phyloP scores from a whole-genome alignment of 1,139 yeast genomes.

The Eremothecium gossypii region DNA sequence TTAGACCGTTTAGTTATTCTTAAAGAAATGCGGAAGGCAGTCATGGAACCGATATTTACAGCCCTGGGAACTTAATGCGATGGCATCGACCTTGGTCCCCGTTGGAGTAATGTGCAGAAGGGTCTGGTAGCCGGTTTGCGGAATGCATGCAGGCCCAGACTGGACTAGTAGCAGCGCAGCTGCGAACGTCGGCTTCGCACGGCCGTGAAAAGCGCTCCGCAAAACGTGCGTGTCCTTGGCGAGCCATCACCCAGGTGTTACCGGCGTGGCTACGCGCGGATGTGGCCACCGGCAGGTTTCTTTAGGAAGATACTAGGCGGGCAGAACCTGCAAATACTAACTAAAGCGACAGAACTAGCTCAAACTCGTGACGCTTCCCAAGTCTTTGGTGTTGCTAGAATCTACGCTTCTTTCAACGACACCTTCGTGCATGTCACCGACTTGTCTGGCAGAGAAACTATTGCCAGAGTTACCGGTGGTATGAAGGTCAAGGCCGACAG shows the following conservation, averaged over 20 bases:
- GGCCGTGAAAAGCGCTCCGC: no score
- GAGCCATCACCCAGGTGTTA: no score
- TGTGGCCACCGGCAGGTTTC: not conserved
- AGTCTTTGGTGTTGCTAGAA: conserved; percentile 99
- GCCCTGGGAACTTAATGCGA: no score
- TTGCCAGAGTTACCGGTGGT: conserved; percentile 99
- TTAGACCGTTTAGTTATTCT: conserved; percentile 32
- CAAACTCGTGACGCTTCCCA: conserved; percentile 94
- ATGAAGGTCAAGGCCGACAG: conserved; percentile 99
- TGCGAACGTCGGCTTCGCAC: no score
- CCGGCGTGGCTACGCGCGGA: no score
- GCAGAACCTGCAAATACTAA: not conserved
- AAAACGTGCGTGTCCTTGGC: no score
- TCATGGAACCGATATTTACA: no score
- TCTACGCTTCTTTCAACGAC: conserved; percentile 99
- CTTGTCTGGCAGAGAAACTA: conserved; percentile 99
- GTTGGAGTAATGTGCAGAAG: no score
- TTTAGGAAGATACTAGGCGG: conserved; percentile 1
- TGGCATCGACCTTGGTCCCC: no score
- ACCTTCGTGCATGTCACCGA: conserved; percentile 99
- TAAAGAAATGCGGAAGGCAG: conserved; percentile 5
- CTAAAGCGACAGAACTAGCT: conserved; percentile 14
- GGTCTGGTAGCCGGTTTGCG: no score
- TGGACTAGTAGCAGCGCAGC: no score
- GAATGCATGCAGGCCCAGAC: no score